Conservation (phyloP, 768 basidiomycete genomes). For the Fistulinella prunicolor region DNA sequence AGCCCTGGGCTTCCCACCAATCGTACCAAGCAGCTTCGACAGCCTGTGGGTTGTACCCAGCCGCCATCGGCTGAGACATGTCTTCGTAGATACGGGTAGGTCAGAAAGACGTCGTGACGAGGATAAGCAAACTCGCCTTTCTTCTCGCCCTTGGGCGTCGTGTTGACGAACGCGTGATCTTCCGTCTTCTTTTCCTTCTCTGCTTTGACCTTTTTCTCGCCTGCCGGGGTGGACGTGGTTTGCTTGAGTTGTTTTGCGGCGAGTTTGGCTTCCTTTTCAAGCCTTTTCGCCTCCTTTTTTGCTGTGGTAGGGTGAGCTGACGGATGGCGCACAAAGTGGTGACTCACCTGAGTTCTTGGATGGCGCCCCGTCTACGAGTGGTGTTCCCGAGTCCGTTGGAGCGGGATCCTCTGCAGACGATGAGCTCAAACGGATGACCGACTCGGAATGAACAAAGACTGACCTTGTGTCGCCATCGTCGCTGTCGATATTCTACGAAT, state of each 20-base stretch:
- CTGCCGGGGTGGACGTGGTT: constrained; percentile 35
- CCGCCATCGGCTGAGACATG: constrained; percentile 80
- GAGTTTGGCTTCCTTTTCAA: constrained; percentile 76
- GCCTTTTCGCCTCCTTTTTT: constrained; percentile 82
- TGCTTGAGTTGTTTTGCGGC: constrained; percentile 59
- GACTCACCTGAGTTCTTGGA: constrained; percentile 43
- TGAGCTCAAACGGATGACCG: too few relatives aligned
- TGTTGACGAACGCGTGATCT: constrained; percentile 79
- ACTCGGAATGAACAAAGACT: too few relatives aligned
- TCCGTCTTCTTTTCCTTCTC: constrained; percentile 73
- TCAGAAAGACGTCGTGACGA: background rate
- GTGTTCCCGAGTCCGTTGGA: too few relatives aligned
- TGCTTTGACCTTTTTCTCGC: constrained; percentile 70
- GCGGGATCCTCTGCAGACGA: background rate
- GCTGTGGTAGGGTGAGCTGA: constrained; percentile 37
- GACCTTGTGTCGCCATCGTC: background rate
- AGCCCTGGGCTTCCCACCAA: constrained; percentile 93
- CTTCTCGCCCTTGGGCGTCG: constrained; percentile 87
- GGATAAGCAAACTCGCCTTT: constrained; percentile 57
- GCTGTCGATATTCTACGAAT: background rate
- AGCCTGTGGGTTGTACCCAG: constrained; percentile 93
- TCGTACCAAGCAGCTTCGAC: constrained; percentile 97
- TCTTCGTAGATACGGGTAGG: constrained; percentile 46
- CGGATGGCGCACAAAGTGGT: background rate
- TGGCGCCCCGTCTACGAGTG: constrained; percentile 10